A percentile compares a stretch with the other conserved stretches of the same genome.
Conservation (phyloP, 257 asterid species). For the Craterostigma plantagineum region DNA sequence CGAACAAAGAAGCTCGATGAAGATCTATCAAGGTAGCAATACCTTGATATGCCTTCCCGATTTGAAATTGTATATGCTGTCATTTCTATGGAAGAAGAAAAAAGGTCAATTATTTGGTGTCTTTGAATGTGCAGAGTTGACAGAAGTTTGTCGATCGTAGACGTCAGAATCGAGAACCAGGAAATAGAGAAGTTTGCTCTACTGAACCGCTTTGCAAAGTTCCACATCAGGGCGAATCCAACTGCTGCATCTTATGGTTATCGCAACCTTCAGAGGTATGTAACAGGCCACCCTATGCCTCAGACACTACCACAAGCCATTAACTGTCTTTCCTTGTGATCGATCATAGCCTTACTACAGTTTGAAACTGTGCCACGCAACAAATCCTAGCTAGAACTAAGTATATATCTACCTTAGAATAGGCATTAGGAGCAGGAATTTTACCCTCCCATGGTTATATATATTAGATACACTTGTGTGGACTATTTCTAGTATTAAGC, state of each 20-base stretch:
- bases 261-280: conserved; percentile 22
- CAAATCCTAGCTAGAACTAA: no score
- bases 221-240: conserved; percentile 25
- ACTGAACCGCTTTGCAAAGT: conserved; percentile 46
- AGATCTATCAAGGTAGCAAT: conserved; percentile 33
- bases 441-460: no score
- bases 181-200: conserved; percentile 44
- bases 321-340: conserved; percentile 40
- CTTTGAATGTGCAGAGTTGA: conserved; percentile 39
- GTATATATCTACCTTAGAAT: no score
- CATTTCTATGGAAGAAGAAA: not conserved
- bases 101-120: not conserved
- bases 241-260: conserved; percentile 14
- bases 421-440: no score
- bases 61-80: not conserved
- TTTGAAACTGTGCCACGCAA: no score
- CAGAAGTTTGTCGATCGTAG: conserved; percentile 20
- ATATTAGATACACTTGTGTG: no score
- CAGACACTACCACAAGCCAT: conserved; percentile 24
- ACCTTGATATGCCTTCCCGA: not conserved
- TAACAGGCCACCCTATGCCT: conserved; percentile 41
- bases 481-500: no score
- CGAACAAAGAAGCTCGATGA: conserved; percentile 29
- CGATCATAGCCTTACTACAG: no score
- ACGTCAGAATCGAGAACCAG: conserved; percentile 28